Evolutionary conservation across 106 monocot species (phyloP).

Genomic region (Dendrobium huoshanense): DNA sequence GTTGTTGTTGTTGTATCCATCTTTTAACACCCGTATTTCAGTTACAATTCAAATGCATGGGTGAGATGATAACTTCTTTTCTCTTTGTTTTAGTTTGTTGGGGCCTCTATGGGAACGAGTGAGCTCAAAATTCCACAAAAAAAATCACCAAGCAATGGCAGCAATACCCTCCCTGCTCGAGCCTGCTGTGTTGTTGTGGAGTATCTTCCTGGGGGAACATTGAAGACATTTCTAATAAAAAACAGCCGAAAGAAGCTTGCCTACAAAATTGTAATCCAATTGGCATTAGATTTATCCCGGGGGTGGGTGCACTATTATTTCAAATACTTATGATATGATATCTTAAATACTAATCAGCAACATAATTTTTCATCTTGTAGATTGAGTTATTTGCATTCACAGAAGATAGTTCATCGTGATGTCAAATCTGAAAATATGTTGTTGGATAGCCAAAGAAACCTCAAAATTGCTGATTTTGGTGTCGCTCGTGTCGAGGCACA

Average conservation of each 20-base stretch:
- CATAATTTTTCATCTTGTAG: conserved; percentile 19
- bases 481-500: conserved; percentile 87
- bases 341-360: not conserved
- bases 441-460: conserved; percentile 36
- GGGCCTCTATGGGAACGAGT: conserved; percentile 34
- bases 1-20: not conserved
- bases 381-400: conserved; percentile 73
- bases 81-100: conserved; percentile 26
- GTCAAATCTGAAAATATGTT: conserved; percentile 88
- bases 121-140: conserved; percentile 62
- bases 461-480: conserved; percentile 85
- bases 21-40: not conserved
- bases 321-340: not conserved
- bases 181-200: conserved; percentile 68
- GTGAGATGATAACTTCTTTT: not conserved
- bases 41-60: too few species aligned
- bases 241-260: conserved; percentile 48
- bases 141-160: conserved; percentile 20
- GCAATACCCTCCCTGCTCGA: conserved; percentile 17
- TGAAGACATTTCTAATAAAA: conserved; percentile 56
- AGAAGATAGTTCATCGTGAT: conserved; percentile 81
- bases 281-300: conserved; percentile 66
- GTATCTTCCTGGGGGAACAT: conserved; percentile 55
- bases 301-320: conserved; percentile 30
- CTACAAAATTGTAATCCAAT: conserved; percentile 50